Evolutionary conservation across 257 asterid genomes (phyloP), one percentile per base, ranked within the genome.

Genomic region (Solanum chilense): DNA sequence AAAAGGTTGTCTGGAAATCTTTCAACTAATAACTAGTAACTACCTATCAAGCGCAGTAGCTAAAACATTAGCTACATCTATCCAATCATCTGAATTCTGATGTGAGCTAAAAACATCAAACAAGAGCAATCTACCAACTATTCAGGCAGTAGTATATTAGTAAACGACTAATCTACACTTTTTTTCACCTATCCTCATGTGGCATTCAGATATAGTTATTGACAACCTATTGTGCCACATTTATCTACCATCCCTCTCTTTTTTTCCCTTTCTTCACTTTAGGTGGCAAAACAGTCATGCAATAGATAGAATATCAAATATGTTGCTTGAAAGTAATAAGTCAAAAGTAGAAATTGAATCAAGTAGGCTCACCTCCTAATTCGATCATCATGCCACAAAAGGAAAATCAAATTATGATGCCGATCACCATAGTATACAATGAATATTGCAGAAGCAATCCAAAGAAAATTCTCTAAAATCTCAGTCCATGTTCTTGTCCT

Each of bases 381-480:
- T 49, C 95, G 92, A 60, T 73, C 88, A 69, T 92, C 95, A 68
- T 92, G 91, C 92, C 94, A 89, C 62, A 93, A 41, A 87, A 93
- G 90, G 92, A 86, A 90, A 80, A 93, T 88, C 39, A 93, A 88
- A 89, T 92, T 93, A 87, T 90, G 90, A 71, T 90, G 89, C 42
- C 91, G 83, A 13, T 93, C 95, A 86, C 95, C 95, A 83, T 87
- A 93, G 86, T 90, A 93, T 71, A 93, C 71, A 86, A 93, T 90
- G 82, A 93, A 93, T 37, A 93, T 12, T 20, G 92, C 93, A 25
- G 93, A 92, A 68, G 92, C 91, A 87, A 93, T 91, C 95, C 95
- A 93, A 66, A 93, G 88, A 78, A 87, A 88, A 90, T 89, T 91
- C 92, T 93, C 95, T 74, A 92, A 11, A 39, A 91, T 81, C 85